Conservation (phyloP, 441 rosid species). For the Hura crepitans region DNA sequence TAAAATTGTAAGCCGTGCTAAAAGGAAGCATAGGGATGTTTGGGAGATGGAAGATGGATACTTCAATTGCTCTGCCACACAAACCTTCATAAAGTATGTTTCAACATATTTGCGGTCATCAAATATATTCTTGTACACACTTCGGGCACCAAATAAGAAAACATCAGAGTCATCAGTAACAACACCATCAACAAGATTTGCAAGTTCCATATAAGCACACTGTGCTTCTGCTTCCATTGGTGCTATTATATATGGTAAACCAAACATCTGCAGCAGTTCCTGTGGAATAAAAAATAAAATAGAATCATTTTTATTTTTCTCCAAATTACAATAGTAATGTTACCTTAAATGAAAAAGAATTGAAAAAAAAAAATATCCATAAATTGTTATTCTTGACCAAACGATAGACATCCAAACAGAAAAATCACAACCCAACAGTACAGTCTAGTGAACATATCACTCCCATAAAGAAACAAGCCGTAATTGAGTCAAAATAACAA, state of each 20-base stretch:
- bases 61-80: conserved; percentile 15
- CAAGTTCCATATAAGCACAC: conserved; percentile 89
- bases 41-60: conserved; percentile 12
- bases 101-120: conserved; percentile 98
- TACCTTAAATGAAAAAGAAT: background rate
- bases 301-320: background rate
- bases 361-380: background rate
- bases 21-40: background rate
- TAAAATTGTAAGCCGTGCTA: conserved; percentile 3
- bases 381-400: background rate
- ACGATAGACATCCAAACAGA: conserved; percentile 8
- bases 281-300: conserved; percentile 22
- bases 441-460: background rate
- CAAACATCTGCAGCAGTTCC: conserved; percentile 98
- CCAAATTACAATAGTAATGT: background rate
- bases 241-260: conserved; percentile 90
- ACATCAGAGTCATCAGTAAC: conserved; percentile 98
- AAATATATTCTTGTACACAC: conserved; percentile 92
- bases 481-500: background rate
- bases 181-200: conserved; percentile 89
- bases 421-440: background rate
- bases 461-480: background rate
- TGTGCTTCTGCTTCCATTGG: conserved; percentile 99
- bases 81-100: conserved; percentile 89
- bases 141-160: conserved; percentile 84